Conservation (phyloP, 1,139 yeast species). For the Lodderomyces oxycetoniae region DNA sequence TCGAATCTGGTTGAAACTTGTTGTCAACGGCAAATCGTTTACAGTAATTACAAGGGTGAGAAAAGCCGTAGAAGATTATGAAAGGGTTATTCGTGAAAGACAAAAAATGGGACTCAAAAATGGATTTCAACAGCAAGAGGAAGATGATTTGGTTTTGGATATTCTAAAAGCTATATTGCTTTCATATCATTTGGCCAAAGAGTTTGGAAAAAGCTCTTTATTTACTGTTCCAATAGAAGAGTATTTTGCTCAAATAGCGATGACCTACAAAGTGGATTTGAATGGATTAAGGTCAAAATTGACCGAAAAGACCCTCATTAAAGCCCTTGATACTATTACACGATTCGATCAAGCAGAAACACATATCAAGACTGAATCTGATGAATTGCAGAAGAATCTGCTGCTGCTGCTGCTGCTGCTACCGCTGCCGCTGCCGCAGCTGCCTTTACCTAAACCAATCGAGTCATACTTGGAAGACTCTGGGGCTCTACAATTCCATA, state of each 20-base stretch:
- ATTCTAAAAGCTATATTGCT: background rate
- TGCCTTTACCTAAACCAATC: too few relatives aligned
- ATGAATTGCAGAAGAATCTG: too few relatives aligned
- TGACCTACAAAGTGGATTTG: background rate
- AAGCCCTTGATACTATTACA: background rate
- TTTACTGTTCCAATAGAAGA: background rate
- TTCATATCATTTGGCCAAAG: background rate
- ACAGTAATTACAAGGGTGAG: background rate
- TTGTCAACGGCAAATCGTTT: background rate
- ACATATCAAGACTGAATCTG: too few relatives aligned
- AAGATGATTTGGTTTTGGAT: too few relatives aligned
- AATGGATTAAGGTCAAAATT: background rate
- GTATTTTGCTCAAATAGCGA: background rate
- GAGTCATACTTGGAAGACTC: slow-evolving; percentile 16
- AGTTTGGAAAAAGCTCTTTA: background rate
- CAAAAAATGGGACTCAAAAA: too few relatives aligned
- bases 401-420: too few relatives aligned
- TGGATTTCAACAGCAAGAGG: too few relatives aligned
- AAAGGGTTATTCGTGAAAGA: too few relatives aligned
- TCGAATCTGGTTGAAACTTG: background rate
- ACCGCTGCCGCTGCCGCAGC: too few relatives aligned
- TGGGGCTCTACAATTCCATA: slow-evolving; percentile 19
- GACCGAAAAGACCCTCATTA: background rate
- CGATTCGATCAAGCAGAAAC: background rate
- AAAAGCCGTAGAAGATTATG: background rate